Conservation (phyloP, 768 basidiomycete genomes). For the Ephemerocybe angulata region DNA sequence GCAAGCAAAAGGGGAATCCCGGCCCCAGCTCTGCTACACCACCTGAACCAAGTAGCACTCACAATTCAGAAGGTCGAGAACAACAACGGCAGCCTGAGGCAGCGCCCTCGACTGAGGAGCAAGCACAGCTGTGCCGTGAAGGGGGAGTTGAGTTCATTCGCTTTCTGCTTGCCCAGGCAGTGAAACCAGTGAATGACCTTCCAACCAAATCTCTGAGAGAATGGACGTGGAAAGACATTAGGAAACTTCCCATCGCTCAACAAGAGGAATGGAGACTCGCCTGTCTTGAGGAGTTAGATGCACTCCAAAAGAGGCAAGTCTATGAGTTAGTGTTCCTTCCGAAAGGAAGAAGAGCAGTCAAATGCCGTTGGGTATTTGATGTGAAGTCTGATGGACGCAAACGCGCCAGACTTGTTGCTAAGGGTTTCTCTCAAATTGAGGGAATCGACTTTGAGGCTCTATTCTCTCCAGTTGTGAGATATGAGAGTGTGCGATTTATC, state of each 20-base stretch:
- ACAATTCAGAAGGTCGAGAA: background rate
- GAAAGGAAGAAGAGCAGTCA: slow-evolving; percentile 12
- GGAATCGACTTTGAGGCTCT: slow-evolving; percentile 12
- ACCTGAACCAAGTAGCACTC: background rate
- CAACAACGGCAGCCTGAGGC: background rate
- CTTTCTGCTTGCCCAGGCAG: slow-evolving; percentile 6
- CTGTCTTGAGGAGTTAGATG: slow-evolving; percentile 8
- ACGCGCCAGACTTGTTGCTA: slow-evolving; percentile 15
- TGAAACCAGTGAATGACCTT: background rate
- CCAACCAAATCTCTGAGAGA: background rate
- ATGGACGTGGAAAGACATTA: slow-evolving; percentile 2
- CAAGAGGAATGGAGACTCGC: slow-evolving; percentile 5
- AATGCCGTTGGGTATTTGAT: slow-evolving; percentile 19
- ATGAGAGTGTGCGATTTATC: slow-evolving; percentile 2
- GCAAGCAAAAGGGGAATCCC: background rate
- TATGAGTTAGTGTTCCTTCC: slow-evolving; percentile 4
- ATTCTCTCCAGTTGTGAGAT: slow-evolving; percentile 12
- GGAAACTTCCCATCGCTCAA: background rate
- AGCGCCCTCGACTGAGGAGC: background rate
- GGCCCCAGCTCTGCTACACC: background rate
- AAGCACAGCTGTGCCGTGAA: background rate
- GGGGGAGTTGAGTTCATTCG: slow-evolving; percentile 1
- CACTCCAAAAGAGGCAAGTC: slow-evolving; percentile 6
- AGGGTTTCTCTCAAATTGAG: slow-evolving; percentile 16
- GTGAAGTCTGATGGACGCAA: slow-evolving; percentile 16